Evolutionary conservation across 2,329 filamentous ascomycete species (phyloP).

Genomic region (Aspergillus sp.): DNA sequence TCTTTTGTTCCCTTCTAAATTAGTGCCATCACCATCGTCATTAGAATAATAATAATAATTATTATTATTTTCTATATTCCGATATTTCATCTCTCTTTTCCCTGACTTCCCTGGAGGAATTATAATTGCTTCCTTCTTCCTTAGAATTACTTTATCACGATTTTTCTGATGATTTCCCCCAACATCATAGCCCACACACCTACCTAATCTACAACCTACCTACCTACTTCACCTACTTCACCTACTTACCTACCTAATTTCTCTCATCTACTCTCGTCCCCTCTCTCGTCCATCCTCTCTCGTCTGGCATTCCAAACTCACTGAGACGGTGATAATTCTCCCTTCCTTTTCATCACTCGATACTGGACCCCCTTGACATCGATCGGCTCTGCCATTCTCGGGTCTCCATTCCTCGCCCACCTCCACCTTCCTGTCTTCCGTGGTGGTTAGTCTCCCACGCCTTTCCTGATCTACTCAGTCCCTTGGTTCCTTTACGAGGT

Average conservation of each 20-base stretch:
- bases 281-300: slow-evolving; percentile 13
- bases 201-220: slow-evolving; percentile 5
- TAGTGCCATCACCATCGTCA: slow-evolving; percentile 8
- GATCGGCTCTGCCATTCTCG: slow-evolving; percentile 1
- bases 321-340: slow-evolving; percentile 4
- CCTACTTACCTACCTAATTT: slow-evolving; percentile 13
- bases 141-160: slow-evolving; percentile 6
- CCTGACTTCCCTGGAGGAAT: slow-evolving; percentile 3
- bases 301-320: slow-evolving; percentile 13
- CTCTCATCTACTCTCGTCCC: slow-evolving; percentile 15
- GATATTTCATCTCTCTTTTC: slow-evolving; percentile 10
- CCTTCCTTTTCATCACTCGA: slow-evolving; percentile 4
- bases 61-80: slow-evolving; percentile 8
- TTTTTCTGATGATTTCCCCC: slow-evolving; percentile 5
- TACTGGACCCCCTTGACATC: slow-evolving; percentile 10
- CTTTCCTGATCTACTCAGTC: background rate
- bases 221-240: too few species aligned
- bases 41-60: slow-evolving; percentile 10
- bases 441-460: too few species aligned
- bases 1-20: slow-evolving; percentile 11
- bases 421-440: background rate
- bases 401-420: background rate
- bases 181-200: background rate
- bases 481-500: background rate
- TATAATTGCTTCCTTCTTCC: slow-evolving; percentile 12